Base-by-base conservation (phyloP, 202 grass and related monocot genomes). In the Carex arenaria region DNA sequence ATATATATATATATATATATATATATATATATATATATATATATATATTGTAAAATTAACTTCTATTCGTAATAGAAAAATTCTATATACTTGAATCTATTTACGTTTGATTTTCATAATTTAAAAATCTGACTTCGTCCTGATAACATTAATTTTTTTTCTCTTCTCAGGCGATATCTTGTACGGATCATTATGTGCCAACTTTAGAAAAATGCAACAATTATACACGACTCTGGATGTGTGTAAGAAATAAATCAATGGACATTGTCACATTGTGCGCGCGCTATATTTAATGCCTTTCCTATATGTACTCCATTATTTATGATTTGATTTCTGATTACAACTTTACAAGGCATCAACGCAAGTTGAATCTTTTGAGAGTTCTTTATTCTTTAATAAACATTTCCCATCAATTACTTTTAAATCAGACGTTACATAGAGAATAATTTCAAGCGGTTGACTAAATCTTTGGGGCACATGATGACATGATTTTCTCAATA, bases 361-460 rank as follows among this genome's bases (percentile, higher is more conserved):
- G 45, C 5, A 4, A 18, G 13, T 77, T 77, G 52, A 57, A 57
- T 5, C 23, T 36, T 34, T 34, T 57, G 7, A 1, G 52, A 56
- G 7, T 36, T 56, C 51, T 76, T 12, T 49, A 18, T 55, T 52
- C 20, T 72, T 31, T 56, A 56, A 18, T 56, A 28, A 73, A 71
- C 34, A 71, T 52, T 17, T 74, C 10, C 20, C 11, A 74, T 17
- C 23, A 74, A 74, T 73, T 15, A 53, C 11, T 0, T 26, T 52
- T 52, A 30, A 52, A 73, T 73, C 43, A 28, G 43, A 4, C 11
- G 45, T 73, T 52, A 52, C 45, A 20, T 10, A 30, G 10, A 70
- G 34, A 80, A 63, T 14, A 80, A 40, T 63, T 62, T 63, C 31
- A 7, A 81, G 30, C 7, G 17, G 57, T 66, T 81, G 79, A 81